A percentile compares a stretch with the other conserved stretches of the same genome.
phyloP scores from a whole-genome alignment of 768 basidiomycete genomes.

The Filobasidium floriforme region DNA sequence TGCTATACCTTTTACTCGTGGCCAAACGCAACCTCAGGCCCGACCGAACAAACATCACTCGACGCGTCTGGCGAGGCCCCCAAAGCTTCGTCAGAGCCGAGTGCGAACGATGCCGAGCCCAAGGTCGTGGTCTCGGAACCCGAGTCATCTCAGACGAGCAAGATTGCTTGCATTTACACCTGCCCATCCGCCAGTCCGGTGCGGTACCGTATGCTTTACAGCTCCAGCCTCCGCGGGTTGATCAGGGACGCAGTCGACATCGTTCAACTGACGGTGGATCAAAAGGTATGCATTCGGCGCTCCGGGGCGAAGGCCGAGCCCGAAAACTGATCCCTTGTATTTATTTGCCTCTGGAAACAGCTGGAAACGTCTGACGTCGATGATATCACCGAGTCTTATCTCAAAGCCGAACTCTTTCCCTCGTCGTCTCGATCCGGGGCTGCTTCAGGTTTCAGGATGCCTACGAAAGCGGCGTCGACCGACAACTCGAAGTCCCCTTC shows the following conservation, averaged over 20 bases:
- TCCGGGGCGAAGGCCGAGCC: neutral
- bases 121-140: neutral
- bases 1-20: constrained; percentile 43
- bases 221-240: constrained; percentile 58
- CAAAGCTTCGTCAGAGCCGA: too few relatives aligned
- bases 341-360: constrained; percentile 46
- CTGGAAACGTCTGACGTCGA: constrained; percentile 73
- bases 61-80: too few relatives aligned
- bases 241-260: constrained; percentile 54
- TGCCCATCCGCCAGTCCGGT: constrained; percentile 75
- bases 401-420: constrained; percentile 54
- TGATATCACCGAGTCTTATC: constrained; percentile 61
- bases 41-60: constrained; percentile 1
- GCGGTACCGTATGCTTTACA: constrained; percentile 83
- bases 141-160: neutral
- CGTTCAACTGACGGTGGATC: constrained; percentile 49
- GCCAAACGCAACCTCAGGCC: constrained; percentile 25
- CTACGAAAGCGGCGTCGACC: neutral
- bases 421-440: constrained; percentile 18
- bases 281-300: constrained; percentile 44
- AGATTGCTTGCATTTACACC: constrained; percentile 74
- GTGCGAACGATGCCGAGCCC: too few relatives aligned
- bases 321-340: neutral
- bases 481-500: constrained; percentile 27
- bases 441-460: constrained; percentile 12